A percentile compares a stretch with the other conserved stretches of the same genome.
Evolutionary conservation across 192 early-diverging fungal species (phyloP).

Genomic region (Coemansia sp.): DNA sequence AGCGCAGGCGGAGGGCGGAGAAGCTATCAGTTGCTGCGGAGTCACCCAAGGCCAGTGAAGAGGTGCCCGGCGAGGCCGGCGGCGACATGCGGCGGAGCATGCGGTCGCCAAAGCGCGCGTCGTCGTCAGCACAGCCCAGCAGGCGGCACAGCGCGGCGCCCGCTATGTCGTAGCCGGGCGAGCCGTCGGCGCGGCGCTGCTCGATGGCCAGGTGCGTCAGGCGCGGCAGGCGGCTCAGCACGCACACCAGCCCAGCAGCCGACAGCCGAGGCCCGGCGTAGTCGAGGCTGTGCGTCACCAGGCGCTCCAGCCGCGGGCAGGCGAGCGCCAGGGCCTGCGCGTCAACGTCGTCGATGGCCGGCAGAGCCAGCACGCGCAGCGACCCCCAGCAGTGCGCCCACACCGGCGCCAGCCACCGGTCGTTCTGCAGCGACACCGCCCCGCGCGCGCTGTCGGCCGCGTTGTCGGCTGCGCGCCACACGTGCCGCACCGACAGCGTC

Average conservation of each 20-base stretch:
- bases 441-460: conserved; percentile 32
- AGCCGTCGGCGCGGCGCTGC: conserved; percentile 47
- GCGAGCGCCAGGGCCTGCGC: conserved; percentile 21
- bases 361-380: conserved; percentile 37
- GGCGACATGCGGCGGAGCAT: conserved; percentile 28
- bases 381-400: conserved; percentile 25
- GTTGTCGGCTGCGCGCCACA: conserved; percentile 28
- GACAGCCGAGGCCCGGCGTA: conserved; percentile 50
- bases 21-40: too few relatives aligned
- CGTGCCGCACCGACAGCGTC: conserved; percentile 39
- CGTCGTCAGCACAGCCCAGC: conserved; percentile 31
- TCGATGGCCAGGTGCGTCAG: conserved; percentile 49
- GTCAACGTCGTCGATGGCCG: conserved; percentile 45
- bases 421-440: conserved; percentile 46
- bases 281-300: conserved; percentile 52
- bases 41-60: too few relatives aligned
- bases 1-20: neutral
- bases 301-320: conserved; percentile 35
- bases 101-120: conserved; percentile 15
- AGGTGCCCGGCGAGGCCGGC: neutral
- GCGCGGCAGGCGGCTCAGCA: conserved; percentile 31
- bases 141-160: conserved; percentile 40
- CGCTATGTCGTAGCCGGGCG: conserved; percentile 42
- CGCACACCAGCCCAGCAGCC: conserved; percentile 29
- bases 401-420: conserved; percentile 24